phyloP scores from a whole-genome alignment of 805 yeast genomes.

The Hanseniaspora occidentalis region DNA sequence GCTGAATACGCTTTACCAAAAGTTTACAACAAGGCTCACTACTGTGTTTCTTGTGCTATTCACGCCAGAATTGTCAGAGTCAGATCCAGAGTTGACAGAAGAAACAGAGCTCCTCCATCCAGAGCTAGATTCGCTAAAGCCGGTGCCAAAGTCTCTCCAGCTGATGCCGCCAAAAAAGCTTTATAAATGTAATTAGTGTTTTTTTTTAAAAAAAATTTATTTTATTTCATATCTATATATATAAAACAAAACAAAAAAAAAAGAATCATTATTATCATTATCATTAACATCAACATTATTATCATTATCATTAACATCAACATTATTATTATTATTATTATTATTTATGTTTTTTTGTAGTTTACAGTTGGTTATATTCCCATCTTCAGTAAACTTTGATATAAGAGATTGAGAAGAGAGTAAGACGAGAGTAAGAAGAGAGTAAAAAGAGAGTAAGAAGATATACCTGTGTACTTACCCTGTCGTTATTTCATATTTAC shows the following conservation, averaged over 20 bases:
- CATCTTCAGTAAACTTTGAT: too few relatives aligned
- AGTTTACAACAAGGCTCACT: constrained; percentile 98
- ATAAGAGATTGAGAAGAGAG: too few relatives aligned
- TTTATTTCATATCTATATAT: constrained; percentile 1
- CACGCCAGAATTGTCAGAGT: constrained; percentile 99
- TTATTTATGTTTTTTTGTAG: too few relatives aligned
- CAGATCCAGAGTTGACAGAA: constrained; percentile 98
- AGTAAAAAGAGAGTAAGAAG: too few relatives aligned
- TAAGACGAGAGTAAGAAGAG: too few relatives aligned
- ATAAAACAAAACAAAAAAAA: neutral
- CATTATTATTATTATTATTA: too few relatives aligned
- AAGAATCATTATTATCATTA: too few relatives aligned
- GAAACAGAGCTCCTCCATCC: constrained; percentile 97
- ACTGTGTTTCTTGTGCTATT: constrained; percentile 99
- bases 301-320: too few relatives aligned
- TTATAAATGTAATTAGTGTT: constrained; percentile 24
- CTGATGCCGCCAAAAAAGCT: constrained; percentile 95
- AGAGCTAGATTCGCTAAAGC: constrained; percentile 97
- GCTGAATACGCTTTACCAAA: constrained; percentile 98
- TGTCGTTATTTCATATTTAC: too few relatives aligned
- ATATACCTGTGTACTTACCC: too few relatives aligned
- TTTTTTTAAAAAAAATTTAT: neutral
- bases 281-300: too few relatives aligned
- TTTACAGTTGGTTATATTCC: too few relatives aligned
- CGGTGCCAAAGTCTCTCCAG: constrained; percentile 83